Evolutionary conservation across 2,329 filamentous ascomycete species (phyloP).

Genomic region (Sclerotinia glacialis): DNA sequence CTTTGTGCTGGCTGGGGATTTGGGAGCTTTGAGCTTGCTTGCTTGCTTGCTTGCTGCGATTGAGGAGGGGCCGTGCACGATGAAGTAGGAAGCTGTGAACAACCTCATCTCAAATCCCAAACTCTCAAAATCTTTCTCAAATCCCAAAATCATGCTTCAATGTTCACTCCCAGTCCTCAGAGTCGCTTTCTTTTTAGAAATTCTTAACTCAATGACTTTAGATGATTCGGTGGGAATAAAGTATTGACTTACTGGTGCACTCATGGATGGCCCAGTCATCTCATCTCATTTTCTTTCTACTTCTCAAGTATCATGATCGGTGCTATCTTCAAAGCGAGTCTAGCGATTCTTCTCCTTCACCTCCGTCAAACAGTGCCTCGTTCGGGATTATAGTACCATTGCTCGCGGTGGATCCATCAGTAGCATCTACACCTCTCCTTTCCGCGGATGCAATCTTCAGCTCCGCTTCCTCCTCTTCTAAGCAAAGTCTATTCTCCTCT

Average conservation of each 20-base stretch:
- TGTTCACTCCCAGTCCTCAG: neutral
- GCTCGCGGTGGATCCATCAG: too few relatives aligned
- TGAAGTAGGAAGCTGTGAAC: constrained; percentile 19
- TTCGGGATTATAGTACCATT: too few relatives aligned
- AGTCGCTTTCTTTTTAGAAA: neutral
- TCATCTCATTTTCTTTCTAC: neutral
- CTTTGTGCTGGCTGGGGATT: constrained; percentile 9
- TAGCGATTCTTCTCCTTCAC: too few relatives aligned
- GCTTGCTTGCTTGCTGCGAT: constrained; percentile 23
- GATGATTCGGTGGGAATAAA: neutral
- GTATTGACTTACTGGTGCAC: neutral
- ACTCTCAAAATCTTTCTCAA: too few relatives aligned
- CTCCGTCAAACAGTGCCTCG: too few relatives aligned
- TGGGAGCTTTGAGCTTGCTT: constrained; percentile 25
- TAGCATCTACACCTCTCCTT: too few relatives aligned
- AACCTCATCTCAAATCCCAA: constrained; percentile 11
- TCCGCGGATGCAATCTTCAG: too few relatives aligned
- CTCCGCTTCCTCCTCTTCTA: too few relatives aligned
- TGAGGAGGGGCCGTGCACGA: constrained; percentile 21
- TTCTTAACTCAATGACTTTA: neutral
- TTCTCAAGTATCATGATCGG: neutral
- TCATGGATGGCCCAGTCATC: neutral
- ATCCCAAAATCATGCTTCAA: constrained; percentile 1
- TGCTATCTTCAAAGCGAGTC: neutral
- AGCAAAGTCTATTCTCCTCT: too few relatives aligned